phyloP scores from a whole-genome alignment of 2,329 filamentous ascomycete genomes.

The Epichloe amarillans region DNA sequence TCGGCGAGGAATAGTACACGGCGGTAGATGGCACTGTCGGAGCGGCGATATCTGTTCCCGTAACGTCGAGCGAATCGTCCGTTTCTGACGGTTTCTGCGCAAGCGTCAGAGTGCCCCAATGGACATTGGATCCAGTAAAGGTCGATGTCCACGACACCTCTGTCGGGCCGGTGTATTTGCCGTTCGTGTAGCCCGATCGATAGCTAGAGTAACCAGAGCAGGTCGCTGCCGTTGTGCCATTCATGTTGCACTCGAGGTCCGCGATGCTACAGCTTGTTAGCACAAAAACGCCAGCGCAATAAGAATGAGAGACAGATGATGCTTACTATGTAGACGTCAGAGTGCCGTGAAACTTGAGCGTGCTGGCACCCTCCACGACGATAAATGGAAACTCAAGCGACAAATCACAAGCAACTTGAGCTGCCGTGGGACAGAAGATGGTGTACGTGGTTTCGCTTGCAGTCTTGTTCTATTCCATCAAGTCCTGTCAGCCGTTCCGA shows the following conservation, averaged over 20 bases:
- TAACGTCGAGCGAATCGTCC: slow-evolving; percentile 14
- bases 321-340: slow-evolving; percentile 30
- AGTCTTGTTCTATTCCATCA: slow-evolving; percentile 19
- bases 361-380: slow-evolving; percentile 31
- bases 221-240: slow-evolving; percentile 29
- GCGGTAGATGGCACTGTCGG: slow-evolving; percentile 7
- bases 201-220: slow-evolving; percentile 36
- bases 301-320: neutral
- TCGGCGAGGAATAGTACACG: slow-evolving; percentile 4
- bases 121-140: slow-evolving; percentile 25
- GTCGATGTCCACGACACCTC: slow-evolving; percentile 32
- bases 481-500: neutral
- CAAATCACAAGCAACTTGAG: slow-evolving; percentile 28
- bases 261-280: slow-evolving; percentile 22
- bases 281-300: too few species aligned
- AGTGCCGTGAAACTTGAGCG: slow-evolving; percentile 30
- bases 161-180: slow-evolving; percentile 27
- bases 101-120: slow-evolving; percentile 32
- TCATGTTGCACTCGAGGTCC: slow-evolving; percentile 28
- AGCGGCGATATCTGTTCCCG: slow-evolving; percentile 8
- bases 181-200: slow-evolving; percentile 24
- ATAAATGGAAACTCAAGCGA: slow-evolving; percentile 33
- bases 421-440: slow-evolving; percentile 32
- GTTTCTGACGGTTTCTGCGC: slow-evolving; percentile 22
- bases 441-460: slow-evolving; percentile 30